Conservation (phyloP, 495 filamentous ascomycete species). For the Trichoderma erinaceum region DNA sequence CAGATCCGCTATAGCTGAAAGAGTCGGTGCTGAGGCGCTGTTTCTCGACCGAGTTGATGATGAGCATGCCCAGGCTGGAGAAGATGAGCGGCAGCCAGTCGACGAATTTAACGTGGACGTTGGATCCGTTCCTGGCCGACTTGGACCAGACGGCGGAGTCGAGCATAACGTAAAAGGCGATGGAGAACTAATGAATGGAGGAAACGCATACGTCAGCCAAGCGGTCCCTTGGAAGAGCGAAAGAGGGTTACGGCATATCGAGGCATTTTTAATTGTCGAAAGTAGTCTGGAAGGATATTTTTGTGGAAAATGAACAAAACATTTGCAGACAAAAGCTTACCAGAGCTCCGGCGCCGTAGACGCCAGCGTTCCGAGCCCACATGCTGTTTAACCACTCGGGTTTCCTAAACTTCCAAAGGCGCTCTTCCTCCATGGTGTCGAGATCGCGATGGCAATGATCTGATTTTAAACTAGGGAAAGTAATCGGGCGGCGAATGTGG, state of each 20-base stretch:
- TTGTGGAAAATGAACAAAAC: not conserved
- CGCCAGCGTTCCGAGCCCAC: slow-evolving; percentile 70
- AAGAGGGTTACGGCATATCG: not conserved
- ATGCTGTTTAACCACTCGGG: slow-evolving; percentile 88
- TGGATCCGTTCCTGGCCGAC: slow-evolving; percentile 66
- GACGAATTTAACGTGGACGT: slow-evolving; percentile 88
- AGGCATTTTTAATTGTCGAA: not conserved
- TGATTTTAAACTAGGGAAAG: not conserved
- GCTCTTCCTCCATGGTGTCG: slow-evolving; percentile 50
- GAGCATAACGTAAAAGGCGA: slow-evolving; percentile 94
- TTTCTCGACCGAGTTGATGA: slow-evolving; percentile 99
- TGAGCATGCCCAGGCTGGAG: slow-evolving; percentile 87
- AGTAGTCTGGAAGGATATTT: too few relatives aligned
- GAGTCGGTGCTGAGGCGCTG: slow-evolving; percentile 74
- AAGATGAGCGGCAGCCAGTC: slow-evolving; percentile 99
- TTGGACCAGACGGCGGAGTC: slow-evolving; percentile 85
- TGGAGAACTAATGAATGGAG: slow-evolving; percentile 66
- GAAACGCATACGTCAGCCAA: not conserved
- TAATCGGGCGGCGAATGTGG: not conserved
- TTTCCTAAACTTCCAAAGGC: slow-evolving; percentile 71
- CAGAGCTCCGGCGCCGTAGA: slow-evolving; percentile 80
- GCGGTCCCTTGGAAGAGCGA: not conserved
- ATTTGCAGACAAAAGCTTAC: slow-evolving; percentile 46
- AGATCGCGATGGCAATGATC: not conserved
- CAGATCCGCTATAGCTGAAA: slow-evolving; percentile 77